Base-by-base conservation (phyloP, 2,329 filamentous ascomycete species). In the Penicillium oxalicum region DNA sequence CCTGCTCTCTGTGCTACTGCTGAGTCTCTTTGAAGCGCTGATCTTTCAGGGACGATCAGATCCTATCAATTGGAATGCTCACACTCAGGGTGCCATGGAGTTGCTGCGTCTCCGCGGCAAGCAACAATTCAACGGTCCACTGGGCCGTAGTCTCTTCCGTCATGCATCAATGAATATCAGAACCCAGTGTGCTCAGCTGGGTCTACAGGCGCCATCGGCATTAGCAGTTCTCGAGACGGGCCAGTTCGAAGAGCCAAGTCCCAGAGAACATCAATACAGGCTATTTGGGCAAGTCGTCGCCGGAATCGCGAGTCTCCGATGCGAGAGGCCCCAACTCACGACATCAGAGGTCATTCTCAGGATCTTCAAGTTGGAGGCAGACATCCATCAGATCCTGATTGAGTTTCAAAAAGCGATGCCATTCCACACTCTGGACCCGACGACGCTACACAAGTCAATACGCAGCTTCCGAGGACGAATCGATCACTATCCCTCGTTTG, bases 11-110 rank as follows among this genome's bases (percentile, higher is more conserved):
- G 33, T 44, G 4, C 18, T 44, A 5, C 32, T 44, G 4, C 33
- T 44, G 32, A 44, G 41, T 44, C 33, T 44, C 12, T 44, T 35
- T 32, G 41, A 44, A 12, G 41, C 41, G 4, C 27, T 44, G 33
- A 13, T 27, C 4, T 44, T 44, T 9, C 41, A 36, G 27, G 41
- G 41, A 6, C 41, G 41, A 9, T 12, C 24, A 13, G 12, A 35
- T 18, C 41, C 41, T 18, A 11, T 36, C 5, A 44, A 44, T 44
- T 44, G 41, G 41, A 44, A 44, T 11, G 41, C 41, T 5, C 41
- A 44, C 18, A 44, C 41, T 4, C 41, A 24, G 4, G 41, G 41
- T 5, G 41, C 41, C 32, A 35, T 33, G 11, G 41, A 36, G n/a
- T 12, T 44, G 27, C 27, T 44, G 27, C 32, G 32, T 34, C 32